These are phyloP conservation scores for Solanum dulcamara DNA, from an alignment of 257 asterid species.

Conservation along the genomic window DNA sequence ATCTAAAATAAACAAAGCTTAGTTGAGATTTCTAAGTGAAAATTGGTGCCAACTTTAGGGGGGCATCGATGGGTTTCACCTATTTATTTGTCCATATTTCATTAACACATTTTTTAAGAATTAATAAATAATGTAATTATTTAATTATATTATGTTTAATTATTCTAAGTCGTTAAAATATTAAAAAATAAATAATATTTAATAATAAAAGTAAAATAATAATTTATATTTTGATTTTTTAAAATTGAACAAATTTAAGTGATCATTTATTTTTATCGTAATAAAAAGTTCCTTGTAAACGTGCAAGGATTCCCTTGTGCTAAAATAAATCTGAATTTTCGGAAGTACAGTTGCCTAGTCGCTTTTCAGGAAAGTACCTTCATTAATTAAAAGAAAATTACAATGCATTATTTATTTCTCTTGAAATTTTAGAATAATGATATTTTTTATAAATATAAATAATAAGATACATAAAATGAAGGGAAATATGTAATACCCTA, in stretches of 20 bases:
- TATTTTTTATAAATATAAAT: too few species aligned
- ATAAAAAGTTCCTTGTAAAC: not conserved
- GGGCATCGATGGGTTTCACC: too few species aligned
- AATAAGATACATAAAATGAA: too few species aligned
- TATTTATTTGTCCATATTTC: too few species aligned
- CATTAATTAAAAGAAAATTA: not conserved
- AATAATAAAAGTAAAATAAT: not conserved
- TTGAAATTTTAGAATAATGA: not conserved
- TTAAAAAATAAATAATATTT: too few species aligned
- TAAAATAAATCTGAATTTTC: not conserved
- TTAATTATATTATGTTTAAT: not conserved
- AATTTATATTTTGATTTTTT: not conserved
- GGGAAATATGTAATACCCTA: too few species aligned
- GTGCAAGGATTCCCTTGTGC: not conserved
- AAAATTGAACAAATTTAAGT: not conserved
- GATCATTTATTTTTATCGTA: not conserved
- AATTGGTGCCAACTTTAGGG: too few species aligned
- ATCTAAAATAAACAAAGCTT: too few species aligned
- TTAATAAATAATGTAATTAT: not conserved
- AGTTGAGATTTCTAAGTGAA: too few species aligned
- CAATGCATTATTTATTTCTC: not conserved
- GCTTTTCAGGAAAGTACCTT: not conserved
- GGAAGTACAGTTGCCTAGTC: not conserved
- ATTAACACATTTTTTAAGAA: too few species aligned
- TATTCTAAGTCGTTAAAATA: not conserved